Evolutionary conservation across 108 stramenopile genomes (phyloP), one percentile per base, ranked within the genome.

Genomic region (Seminavis robusta): DNA sequence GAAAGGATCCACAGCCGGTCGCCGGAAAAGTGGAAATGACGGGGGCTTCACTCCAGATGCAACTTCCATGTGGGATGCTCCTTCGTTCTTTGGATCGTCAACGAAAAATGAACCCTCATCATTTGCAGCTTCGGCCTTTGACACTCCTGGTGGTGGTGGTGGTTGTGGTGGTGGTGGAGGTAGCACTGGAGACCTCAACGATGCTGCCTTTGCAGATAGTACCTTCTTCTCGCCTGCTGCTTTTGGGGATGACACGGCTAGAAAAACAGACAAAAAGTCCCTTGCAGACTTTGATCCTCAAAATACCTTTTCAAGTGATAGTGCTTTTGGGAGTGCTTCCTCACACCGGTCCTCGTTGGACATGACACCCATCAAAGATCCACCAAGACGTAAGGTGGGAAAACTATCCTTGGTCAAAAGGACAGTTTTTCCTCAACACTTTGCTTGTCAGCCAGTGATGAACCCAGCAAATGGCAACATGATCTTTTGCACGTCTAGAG

Each of bases 381-480:
- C 67, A 7, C 77, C 77, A 39, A 10, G 53, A 19, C 47, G 49
- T 37, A 16, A n/a, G 25, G 28, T 38, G 10, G 36, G 41, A 40
- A 59, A 26, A 29, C 15, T 33, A 32, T 19, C 27, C 27, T 26
- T 42, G 34, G 21, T 39, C 62, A 23, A 50, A 28, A 37, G 24
- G 29, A 67, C 53, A 42, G 46, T 52, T 48, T 52, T 47, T 16
- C 33, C 17, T 13, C 11, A 17, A 20, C 28, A 16, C 48, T 61
- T 42, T 48, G 37, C 24, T 4, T 48, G 62, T 1, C 23, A 45
- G 29, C 86, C 86, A 27, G 59, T 55, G 1, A 47, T 52, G 15
- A 92, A 92, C 71, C 90, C 86, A 15, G 47, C 82, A 24, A 77
- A 65, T 45, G 84, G 84, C 24, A 92, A 92, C 62, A 38, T 84